Evolutionary conservation across 345 rosid species (phyloP), one percentile per base, ranked within the genome.

Genomic region (Acer yangbiense): DNA sequence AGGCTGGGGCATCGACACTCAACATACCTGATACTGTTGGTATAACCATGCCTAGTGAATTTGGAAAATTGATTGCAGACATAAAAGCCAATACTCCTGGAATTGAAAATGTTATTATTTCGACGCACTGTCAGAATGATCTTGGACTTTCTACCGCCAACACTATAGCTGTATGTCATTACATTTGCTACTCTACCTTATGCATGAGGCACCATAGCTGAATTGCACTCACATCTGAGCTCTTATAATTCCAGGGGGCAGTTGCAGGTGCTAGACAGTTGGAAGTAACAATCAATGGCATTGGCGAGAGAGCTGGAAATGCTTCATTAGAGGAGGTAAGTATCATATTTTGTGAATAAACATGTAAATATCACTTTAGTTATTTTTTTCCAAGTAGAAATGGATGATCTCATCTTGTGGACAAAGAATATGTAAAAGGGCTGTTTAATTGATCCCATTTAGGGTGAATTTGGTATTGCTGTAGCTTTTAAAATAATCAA

Each of bases 91-190:
- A 96, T 76, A 96, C 98, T 9, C 91, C 90, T 21, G 99, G 99
- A 74, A 90, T 96, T 48, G 89, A 91, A 68, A 92, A 94, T 78
- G 98, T 90, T 73, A 46, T 96, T 65, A 91, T 96, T 80, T 96
- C 99, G 23, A 92, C 99, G 1, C 99, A 94, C 79, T 96, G 99
- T 76, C 99, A 96, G 83, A 92, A 96, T 83, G 99, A 94, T 94
- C 99, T 96, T 87, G 99, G 99, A 69, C 99, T 96, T 87, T 89
- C 99, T 67, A 91, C 99, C 29, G 98, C 99, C 86, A 96, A 96
- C 83, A 89, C 98, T 58, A 80, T 96, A 84, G 87, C 95, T 71
- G 99, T 96, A 89, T 82, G 87, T 27, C 35, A 35, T 71, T 76
- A 60, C 18, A 57, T 69, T 68, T 74, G 60, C 13, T 8, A 11